These are phyloP conservation scores for Alectoria sarmentosa DNA, from an alignment of 495 filamentous ascomycete species.

Conservation along the genomic window DNA sequence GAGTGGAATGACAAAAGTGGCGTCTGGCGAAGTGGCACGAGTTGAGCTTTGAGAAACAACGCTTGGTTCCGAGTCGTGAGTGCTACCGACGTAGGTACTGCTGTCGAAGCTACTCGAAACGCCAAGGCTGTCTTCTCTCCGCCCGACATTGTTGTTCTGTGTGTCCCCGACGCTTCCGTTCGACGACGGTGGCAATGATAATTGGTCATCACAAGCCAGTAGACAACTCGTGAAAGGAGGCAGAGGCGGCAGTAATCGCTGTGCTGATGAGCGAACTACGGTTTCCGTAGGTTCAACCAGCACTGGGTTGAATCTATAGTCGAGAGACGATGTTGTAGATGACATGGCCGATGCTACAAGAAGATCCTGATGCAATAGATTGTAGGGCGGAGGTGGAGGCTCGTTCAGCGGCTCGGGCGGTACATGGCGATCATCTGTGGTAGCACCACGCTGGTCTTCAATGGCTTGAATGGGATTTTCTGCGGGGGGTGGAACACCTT, in stretches of 20 bases:
- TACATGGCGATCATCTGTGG: conserved; percentile 2
- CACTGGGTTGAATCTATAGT: neutral
- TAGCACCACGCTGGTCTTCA: conserved; percentile 8
- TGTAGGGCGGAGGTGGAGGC: conserved; percentile 19
- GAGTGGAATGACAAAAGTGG: conserved; percentile 27
- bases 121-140: conserved; percentile 38
- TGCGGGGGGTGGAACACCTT: conserved; percentile 21
- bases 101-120: conserved; percentile 53
- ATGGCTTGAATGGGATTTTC: conserved; percentile 10
- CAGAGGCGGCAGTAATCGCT: conserved; percentile 30
- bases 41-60: conserved; percentile 58
- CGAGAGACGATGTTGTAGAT: neutral
- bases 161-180: neutral
- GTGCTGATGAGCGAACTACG: conserved; percentile 18
- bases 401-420: conserved; percentile 15
- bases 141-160: neutral
- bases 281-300: neutral
- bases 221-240: conserved; percentile 26
- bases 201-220: conserved; percentile 25
- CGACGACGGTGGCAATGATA: conserved; percentile 8
- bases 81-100: conserved; percentile 67
- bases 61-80: conserved; percentile 76
- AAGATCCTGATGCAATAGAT: conserved; percentile 1
- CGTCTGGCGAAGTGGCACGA: conserved; percentile 81
- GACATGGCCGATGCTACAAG: conserved; percentile 7